Percentiles rank a stretch among this genome's conserved stretches.
Conservation (phyloP, 2,329 filamentous ascomycete species). For the Pyrenochaeta sp. region DNA sequence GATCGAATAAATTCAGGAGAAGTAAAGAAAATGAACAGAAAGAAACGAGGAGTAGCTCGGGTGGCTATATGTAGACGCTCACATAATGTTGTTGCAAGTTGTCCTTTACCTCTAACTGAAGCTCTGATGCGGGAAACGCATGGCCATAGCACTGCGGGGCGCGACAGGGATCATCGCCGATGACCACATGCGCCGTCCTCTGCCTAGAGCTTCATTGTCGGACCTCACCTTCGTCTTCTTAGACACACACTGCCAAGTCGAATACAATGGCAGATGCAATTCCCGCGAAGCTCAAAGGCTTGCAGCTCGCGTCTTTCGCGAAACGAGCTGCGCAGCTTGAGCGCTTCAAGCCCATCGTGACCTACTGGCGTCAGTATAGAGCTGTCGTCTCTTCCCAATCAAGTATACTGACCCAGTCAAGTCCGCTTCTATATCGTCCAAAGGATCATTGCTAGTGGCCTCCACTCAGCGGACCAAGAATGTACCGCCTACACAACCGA, state of each 20-base stretch:
- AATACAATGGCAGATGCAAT: constrained; percentile 73
- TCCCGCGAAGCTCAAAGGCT: constrained; percentile 76
- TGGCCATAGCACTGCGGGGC: constrained; percentile 5
- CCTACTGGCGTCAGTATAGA: constrained; percentile 86
- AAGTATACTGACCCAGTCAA: constrained; percentile 27
- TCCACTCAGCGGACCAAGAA: constrained; percentile 82
- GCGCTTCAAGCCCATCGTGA: constrained; percentile 81
- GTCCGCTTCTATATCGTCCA: constrained; percentile 76
- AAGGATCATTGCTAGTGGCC: constrained; percentile 81
- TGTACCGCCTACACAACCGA: constrained; percentile 80
- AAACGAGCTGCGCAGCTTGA: constrained; percentile 85
- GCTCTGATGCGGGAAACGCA: not conserved
- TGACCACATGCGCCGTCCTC: constrained; percentile 13
- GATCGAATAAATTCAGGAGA: constrained; percentile 6
- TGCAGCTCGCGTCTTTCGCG: constrained; percentile 85
- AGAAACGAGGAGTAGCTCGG: constrained; percentile 10
- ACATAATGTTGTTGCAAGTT: constrained; percentile 24
- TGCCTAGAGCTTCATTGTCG: constrained; percentile 4
- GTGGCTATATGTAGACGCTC: constrained; percentile 14
- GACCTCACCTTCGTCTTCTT: constrained; percentile 1
- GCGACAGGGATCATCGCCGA: constrained; percentile 5
- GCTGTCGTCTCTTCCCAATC: not conserved
- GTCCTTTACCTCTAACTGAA: constrained; percentile 6
- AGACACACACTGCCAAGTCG: not conserved
- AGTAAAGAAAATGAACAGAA: constrained; percentile 9